Base-by-base conservation (phyloP, 805 yeast species). In the Vanderwaltozyma polyspora region DNA sequence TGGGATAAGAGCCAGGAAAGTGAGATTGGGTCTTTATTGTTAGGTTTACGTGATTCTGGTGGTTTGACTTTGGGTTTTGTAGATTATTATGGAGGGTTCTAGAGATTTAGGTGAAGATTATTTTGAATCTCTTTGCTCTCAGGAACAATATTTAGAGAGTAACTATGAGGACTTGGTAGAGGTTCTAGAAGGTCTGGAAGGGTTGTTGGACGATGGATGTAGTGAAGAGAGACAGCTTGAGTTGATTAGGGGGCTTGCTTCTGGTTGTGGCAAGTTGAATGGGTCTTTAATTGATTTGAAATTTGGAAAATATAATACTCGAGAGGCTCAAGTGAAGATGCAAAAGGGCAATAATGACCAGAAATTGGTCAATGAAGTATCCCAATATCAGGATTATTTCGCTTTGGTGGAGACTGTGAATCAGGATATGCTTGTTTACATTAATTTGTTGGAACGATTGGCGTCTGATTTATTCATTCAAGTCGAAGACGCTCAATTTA, bases 391-490 rank as follows among this genome's bases (percentile, higher is more conserved):
- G 5, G 51, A 50, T 16, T 52, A 43, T 30, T 38, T 46, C 3
- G 41, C 41, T 5, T 25, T 33, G 4, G 21, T 41, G 28, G 54
- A 49, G 27, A 35, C 33, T 11, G 31, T 51, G 12, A 40, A 46
- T 23, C 28, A 29, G 11, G 45, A 49, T 14, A 33, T 48, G 7
- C 27, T 53, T 29, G 48, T 41, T 23, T 54, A 55, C 33, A 29
- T 46, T 7, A 52, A 48, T 31, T 38, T 51, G 3, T 32, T 55
- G 23, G 48, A 48, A 12, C 38, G 52, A 22, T 36, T 55, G 5
- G 46, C 61, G 6, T 48, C 48, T 15, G 53, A 50, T n/a, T 31
- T 53, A 16, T 51, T 44, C 1, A 43, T 43, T 27, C 55, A 52
- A 26, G 37, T 51, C 8, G 55, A 50, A 26, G 41, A 43, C 5